Base-by-base conservation (phyloP, 306 rosid species). In the Purshia tridentata region DNA sequence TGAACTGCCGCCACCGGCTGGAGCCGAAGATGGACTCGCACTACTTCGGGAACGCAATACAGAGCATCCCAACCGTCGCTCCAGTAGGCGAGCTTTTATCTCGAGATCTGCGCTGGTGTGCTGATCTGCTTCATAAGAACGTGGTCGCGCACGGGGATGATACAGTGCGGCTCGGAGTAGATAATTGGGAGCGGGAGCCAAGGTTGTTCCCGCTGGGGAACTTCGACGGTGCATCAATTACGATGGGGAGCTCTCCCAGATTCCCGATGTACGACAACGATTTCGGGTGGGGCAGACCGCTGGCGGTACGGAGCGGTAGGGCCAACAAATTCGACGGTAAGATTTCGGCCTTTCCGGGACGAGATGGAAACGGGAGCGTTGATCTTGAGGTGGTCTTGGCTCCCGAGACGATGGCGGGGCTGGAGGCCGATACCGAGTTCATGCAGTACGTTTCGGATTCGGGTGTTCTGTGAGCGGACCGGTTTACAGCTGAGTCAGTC, bases 191-290 rank as follows among this genome's bases (percentile, higher is more conserved):
- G 78, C 78, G 58, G 14, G 77, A 77, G 4, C 98, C 98, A 9
- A 78, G 95, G 77, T 29, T 92, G 61, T 92, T 92, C 39, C 98
- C 98, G 0, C 81, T 92, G 0, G 98, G 98, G 14, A 92, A 92
- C 73, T 77, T 82, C 55, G 98, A 92, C 82, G 98, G 98, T 1
- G 98, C 98, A 0, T 80, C 84, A 42, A 86, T 92, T 23, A 92
- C 98, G 9, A 88, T 92, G 97, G 98, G 98, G 1, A 90, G 97
- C 57, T 90, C 98, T 1, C 98, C 98, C 62, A 86, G 98, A 29
- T 92, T 92, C 55, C 98, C 98, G 0, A 92, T 92, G 98, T 92
- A 88, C 68, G 81, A 92, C 35, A 92, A 92, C 51, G 91, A 92
- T 50, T 87, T 92, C 57, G 98, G 98, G 19, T 92, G 98, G 98